Percentiles rank a stretch among this genome's conserved stretches.
Evolutionary conservation across 2,329 filamentous ascomycete genomes (phyloP).

Genomic region (Talaromyces sp.): DNA sequence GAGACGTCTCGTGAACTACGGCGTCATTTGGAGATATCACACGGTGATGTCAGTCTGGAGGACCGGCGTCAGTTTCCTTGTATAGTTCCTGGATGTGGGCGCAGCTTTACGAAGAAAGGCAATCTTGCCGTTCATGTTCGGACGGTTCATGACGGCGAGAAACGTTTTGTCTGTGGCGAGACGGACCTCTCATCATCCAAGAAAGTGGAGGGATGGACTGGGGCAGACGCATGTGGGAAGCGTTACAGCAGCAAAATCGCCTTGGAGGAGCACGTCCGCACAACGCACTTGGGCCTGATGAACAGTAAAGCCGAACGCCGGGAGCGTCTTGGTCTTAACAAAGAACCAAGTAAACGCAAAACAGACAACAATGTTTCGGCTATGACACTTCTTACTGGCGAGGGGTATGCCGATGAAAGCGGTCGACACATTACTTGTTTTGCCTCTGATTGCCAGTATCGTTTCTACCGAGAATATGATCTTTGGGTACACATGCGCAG

Average conservation of each 20-base stretch:
- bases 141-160: conserved; percentile 70
- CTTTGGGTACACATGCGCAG: conserved; percentile 56
- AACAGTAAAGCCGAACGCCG: conserved; percentile 43
- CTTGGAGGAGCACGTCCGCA: conserved; percentile 81
- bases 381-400: conserved; percentile 55
- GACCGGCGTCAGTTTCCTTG: conserved; percentile 68
- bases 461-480: conserved; percentile 59
- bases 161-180: conserved; percentile 74
- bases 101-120: conserved; percentile 77
- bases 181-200: conserved; percentile 59
- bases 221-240: conserved; percentile 66
- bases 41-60: conserved; percentile 60
- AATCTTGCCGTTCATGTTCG: conserved; percentile 80
- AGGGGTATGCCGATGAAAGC: conserved; percentile 53
- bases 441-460: conserved; percentile 50
- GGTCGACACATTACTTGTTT: conserved; percentile 54
- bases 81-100: conserved; percentile 65
- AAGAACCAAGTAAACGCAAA: conserved; percentile 25
- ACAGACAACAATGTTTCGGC: conserved; percentile 33
- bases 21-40: conserved; percentile 74
- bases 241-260: conserved; percentile 74
- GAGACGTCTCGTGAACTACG: conserved; percentile 66
- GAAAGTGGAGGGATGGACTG: conserved; percentile 63
- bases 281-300: conserved; percentile 69
- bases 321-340: conserved; percentile 32